Base-by-base conservation (phyloP, 129 eudicot genomes). In the Apium graveolens region DNA sequence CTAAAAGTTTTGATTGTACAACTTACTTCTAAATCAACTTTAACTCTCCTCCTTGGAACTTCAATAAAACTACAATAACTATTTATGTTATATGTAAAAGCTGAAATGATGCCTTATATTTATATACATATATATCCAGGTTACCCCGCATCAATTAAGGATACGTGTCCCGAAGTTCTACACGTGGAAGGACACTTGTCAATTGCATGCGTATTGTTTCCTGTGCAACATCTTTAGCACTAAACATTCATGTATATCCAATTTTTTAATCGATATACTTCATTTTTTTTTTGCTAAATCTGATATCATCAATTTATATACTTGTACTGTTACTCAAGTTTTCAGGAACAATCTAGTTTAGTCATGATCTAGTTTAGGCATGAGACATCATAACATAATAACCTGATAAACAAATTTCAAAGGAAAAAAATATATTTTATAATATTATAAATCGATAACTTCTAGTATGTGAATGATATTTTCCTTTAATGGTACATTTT, bases 181-280 rank as follows among this genome's bases (percentile, higher is more conserved):
- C 81, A 78, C 76, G 66, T 78, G 81, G 63, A 5, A 49, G 76
- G 81, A 78, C 76, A 69, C 81, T 24, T 69, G 81, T 68, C 74
- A 73, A 13, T n/a, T 60, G 32, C 16, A 60, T 26, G 68, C 5
- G 68, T 26, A 60, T n/a, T 26, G 11, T 26, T 60, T 26, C 68
- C 17, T 5, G 68, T n/a, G 68, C 68, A 60, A 3, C 68, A n/a
- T 55, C 60, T 55, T 7, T 21, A 55, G 63, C 32, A 26, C 68
- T 60, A n/a, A 8, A 60, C 68, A 26, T 10, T 60, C 66, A 60
- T 60, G 34, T 26, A 60, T 60, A 60, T 60, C 68, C 68, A 0
- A 26, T 60, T 60, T 13, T 60, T 60, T 60, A n/a, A n/a, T n/a
- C n/a, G n/a, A n/a, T n/a, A n/a, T n/a, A n/a, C n/a, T n/a, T n/a